Conservation (phyloP, 106 monocot genomes). For the Vanilla planifolia region DNA sequence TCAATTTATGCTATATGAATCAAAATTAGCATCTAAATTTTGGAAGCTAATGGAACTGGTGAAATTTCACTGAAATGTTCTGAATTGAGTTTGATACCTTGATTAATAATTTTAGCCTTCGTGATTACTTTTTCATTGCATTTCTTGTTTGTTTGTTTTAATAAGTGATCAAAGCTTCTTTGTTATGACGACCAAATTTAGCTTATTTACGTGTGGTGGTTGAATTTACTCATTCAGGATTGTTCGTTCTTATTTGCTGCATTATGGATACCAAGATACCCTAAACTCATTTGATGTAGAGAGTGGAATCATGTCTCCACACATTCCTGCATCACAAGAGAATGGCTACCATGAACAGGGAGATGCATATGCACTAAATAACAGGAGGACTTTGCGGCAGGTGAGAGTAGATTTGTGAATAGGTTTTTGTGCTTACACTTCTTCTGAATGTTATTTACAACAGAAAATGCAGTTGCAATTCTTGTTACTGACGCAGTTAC, state of each 20-base stretch:
- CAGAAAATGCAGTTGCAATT: background rate
- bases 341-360: slow-evolving; percentile 45
- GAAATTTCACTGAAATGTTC: no score
- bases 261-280: slow-evolving; percentile 98
- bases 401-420: slow-evolving; percentile 14
- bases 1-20: no score
- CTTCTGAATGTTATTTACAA: no score
- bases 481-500: background rate
- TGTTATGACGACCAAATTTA: background rate
- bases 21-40: no score
- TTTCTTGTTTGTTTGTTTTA: background rate
- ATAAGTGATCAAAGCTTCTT: background rate
- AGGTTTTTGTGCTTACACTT: background rate
- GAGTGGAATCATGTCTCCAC: slow-evolving; percentile 53
- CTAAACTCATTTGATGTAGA: slow-evolving; percentile 75
- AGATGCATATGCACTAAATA: slow-evolving; percentile 58
- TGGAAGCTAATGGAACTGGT: no score
- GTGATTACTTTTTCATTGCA: background rate
- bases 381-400: slow-evolving; percentile 88
- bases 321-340: slow-evolving; percentile 24
- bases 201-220: no score
- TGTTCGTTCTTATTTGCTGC: slow-evolving; percentile 84
- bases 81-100: no score
- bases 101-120: no score
- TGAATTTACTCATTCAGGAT: slow-evolving; percentile 49